phyloP scores from a whole-genome alignment of 1,284 basidiomycete genomes.

The Phaffia rhodozyma region DNA sequence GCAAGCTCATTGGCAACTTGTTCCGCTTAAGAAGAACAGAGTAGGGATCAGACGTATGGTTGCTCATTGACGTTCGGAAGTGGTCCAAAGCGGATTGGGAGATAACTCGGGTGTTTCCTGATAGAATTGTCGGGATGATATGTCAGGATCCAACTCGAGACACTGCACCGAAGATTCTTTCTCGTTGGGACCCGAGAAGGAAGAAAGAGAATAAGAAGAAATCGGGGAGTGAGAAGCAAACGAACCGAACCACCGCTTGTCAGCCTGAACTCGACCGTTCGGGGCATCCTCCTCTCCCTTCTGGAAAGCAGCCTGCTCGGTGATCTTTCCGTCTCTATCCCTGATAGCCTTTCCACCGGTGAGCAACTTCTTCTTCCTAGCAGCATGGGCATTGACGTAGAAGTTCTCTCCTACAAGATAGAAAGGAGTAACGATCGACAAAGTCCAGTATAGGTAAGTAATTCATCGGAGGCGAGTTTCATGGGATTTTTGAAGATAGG shows the following conservation, averaged over 20 bases:
- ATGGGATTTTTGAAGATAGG: not conserved
- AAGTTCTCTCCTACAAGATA: constrained; percentile 57
- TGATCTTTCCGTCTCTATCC: constrained; percentile 78
- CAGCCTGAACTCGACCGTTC: constrained; percentile 80
- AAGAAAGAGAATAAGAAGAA: constrained; percentile 4
- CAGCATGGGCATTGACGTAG: constrained; percentile 81
- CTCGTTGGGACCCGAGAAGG: not conserved
- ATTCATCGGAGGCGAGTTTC: not conserved
- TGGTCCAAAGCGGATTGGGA: constrained; percentile 91
- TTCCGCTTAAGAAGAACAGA: constrained; percentile 81
- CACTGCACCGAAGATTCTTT: not conserved
- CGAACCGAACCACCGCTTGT: constrained; percentile 89
- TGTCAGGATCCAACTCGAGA: not conserved
- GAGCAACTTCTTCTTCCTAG: constrained; percentile 72
- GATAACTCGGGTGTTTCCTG: constrained; percentile 95
- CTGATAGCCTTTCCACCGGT: constrained; percentile 77
- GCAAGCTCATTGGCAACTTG: constrained; percentile 85
- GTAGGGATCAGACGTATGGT: constrained; percentile 82
- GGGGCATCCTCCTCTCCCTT: constrained; percentile 77
- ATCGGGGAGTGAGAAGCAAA: constrained; percentile 20
- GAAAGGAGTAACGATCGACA: not conserved
- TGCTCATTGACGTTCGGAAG: constrained; percentile 67
- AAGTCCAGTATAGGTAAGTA: not conserved
- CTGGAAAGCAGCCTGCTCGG: constrained; percentile 84
- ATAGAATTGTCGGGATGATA: not conserved